Conservation (phyloP, 768 basidiomycete species). For the Phanerochaete carnosa region DNA sequence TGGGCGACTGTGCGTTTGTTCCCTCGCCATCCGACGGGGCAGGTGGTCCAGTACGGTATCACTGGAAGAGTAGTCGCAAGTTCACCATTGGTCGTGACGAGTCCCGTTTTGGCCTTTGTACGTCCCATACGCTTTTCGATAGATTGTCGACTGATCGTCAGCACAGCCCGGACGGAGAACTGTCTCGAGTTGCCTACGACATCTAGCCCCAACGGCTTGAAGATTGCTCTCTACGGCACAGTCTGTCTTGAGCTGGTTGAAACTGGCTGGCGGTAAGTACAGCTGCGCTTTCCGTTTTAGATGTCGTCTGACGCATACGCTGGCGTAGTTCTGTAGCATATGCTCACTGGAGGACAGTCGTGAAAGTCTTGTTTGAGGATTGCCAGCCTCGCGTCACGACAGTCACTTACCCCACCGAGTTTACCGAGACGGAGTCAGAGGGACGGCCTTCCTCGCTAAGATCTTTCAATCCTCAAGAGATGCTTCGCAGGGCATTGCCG, state of each 20-base stretch:
- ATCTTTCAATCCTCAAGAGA: slow-evolving; percentile 13
- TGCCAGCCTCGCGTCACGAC: slow-evolving; percentile 19
- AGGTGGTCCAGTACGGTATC: slow-evolving; percentile 14
- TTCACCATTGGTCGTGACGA: slow-evolving; percentile 1
- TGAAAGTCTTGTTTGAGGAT: slow-evolving; percentile 15
- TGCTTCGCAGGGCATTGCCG: slow-evolving; percentile 20
- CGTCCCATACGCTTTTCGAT: background rate
- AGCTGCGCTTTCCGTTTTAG: background rate
- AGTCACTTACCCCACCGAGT: background rate
- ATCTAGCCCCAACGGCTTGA: slow-evolving; percentile 17
- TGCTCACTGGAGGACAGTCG: slow-evolving; percentile 20
- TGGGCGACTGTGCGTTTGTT: slow-evolving; percentile 2
- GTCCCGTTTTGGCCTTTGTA: background rate
- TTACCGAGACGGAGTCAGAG: background rate
- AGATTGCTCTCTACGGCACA: slow-evolving; percentile 23
- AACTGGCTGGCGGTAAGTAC: slow-evolving; percentile 15
- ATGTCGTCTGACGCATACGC: background rate
- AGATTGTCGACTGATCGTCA: background rate
- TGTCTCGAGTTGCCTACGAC: slow-evolving; percentile 23
- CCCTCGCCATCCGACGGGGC: slow-evolving; percentile 11
- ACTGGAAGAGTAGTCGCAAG: slow-evolving; percentile 17
- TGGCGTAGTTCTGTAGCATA: slow-evolving; percentile 18
- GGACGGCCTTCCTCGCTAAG: background rate
- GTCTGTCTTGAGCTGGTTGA: slow-evolving; percentile 20
- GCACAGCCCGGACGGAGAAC: slow-evolving; percentile 20